phyloP scores from a whole-genome alignment of 148 eudicot species.

The Amaranthus hypochondriacus region DNA sequence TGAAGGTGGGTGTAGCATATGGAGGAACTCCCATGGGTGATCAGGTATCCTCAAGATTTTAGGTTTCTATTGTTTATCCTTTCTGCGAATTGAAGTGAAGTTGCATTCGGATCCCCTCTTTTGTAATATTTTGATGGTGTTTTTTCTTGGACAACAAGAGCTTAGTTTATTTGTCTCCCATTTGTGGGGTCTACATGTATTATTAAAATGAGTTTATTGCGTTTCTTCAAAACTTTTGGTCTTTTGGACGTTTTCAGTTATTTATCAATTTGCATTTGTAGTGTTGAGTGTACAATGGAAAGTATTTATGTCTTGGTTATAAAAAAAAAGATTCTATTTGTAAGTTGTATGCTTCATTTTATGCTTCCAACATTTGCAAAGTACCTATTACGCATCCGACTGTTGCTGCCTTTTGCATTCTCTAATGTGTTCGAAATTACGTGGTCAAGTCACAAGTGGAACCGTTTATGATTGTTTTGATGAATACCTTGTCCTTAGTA shows the following conservation, averaged over 20 bases:
- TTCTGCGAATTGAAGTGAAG: neutral
- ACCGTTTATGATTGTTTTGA: too few species aligned
- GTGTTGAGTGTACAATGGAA: neutral
- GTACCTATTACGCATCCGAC: too few species aligned
- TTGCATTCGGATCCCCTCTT: neutral
- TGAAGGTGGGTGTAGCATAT: slow-evolving; percentile 74
- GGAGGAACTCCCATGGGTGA: slow-evolving; percentile 74
- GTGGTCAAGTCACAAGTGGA: too few species aligned
- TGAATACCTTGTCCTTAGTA: too few species aligned
- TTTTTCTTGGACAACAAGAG: neutral
- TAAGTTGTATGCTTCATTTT: too few species aligned
- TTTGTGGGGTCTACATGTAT: slow-evolving; percentile 1
- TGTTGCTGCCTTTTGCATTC: too few species aligned
- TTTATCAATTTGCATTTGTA: neutral
- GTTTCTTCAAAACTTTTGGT: neutral
- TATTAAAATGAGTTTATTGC: neutral
- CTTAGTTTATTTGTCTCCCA: neutral
- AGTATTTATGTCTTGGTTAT: neutral
- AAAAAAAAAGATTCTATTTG: too few species aligned
- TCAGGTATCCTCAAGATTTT: slow-evolving; percentile 42
- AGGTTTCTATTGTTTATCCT: slow-evolving; percentile 11
- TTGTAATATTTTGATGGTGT: neutral
- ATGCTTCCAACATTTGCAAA: too few species aligned
- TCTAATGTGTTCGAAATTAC: too few species aligned
- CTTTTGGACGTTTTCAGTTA: neutral